Conservation (phyloP, 2,329 filamentous ascomycete species). For the Hymenoscyphus linearis region DNA sequence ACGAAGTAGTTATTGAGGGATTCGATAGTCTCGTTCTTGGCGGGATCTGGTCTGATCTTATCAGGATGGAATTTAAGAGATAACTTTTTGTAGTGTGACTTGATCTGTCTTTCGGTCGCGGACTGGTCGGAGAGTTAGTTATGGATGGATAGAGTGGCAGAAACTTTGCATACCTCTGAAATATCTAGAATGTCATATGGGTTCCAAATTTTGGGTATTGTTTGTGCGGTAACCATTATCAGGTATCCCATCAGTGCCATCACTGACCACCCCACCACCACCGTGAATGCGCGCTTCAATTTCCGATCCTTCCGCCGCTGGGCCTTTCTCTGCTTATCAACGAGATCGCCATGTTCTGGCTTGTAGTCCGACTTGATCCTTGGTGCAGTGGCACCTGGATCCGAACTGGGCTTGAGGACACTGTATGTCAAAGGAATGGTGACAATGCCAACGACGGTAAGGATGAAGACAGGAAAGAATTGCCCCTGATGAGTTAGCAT, state of each 20-base stretch:
- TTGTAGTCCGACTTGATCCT: slow-evolving; percentile 78
- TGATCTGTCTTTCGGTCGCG: slow-evolving; percentile 84
- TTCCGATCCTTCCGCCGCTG: slow-evolving; percentile 87
- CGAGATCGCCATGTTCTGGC: slow-evolving; percentile 75
- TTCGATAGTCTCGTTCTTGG: slow-evolving; percentile 86
- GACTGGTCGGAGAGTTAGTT: slow-evolving; percentile 46
- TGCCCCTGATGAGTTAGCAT: slow-evolving; percentile 57
- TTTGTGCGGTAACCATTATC: slow-evolving; percentile 71
- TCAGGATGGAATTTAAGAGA: slow-evolving; percentile 88
- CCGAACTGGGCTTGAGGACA: slow-evolving; percentile 70
- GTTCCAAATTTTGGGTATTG: slow-evolving; percentile 80
- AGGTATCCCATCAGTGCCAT: slow-evolving; percentile 92
- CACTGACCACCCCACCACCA: slow-evolving; percentile 70
- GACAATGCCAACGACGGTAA: slow-evolving; percentile 81
- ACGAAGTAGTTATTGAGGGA: slow-evolving; percentile 83
- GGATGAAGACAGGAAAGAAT: slow-evolving; percentile 98
- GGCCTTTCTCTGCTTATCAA: slow-evolving; percentile 75
- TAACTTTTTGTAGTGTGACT: slow-evolving; percentile 81
- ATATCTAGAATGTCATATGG: slow-evolving; percentile 92
- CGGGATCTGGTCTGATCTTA: slow-evolving; percentile 76
- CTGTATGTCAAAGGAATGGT: slow-evolving; percentile 88
- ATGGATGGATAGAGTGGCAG: background rate
- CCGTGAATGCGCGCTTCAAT: slow-evolving; percentile 75
- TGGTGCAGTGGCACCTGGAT: slow-evolving; percentile 74
- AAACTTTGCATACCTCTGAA: slow-evolving; percentile 55